Evolutionary conservation across 495 filamentous ascomycete genomes (phyloP), one percentile per base, ranked within the genome.

Genomic region (Neurospora sp.): DNA sequence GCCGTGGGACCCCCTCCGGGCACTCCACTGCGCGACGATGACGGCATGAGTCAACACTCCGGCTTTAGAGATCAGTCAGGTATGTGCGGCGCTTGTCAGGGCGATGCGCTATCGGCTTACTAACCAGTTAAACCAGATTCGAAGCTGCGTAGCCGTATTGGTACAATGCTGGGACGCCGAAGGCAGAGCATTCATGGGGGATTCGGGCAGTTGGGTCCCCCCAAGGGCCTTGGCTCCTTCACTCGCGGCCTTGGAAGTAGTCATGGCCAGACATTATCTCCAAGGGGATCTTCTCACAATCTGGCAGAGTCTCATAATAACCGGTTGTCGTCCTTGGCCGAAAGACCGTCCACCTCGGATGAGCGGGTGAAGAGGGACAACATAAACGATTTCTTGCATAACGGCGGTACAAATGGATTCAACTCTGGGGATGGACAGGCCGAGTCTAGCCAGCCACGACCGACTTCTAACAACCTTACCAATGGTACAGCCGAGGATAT

Each of bases 101-200:
- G 31, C 0, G 16, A 70, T 44, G 69, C 9, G 39, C 16, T 18
- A 47, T 39, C 8, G n/a, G 14, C 16, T 8, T 37, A 42, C 53
- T 65, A 65, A 65, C 27, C 31, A 47, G 18, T 10, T 35, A 7
- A 65, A 65, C 12, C 70, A 80, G 86, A 87, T 75, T 85, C 85
- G 77, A 81, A 83, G 70, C 71, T 85, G 82, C 83, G 93, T 14
- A 89, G 90, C 76, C 87, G 91, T 70, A 85, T 95, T 45, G 92
- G 92, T 8, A 95, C 92, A n/a, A 92, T 95, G 79, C 88, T 95
- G 76, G 89, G 89, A 59, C 83, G 91, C 14, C 83, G 91, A 74
- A 85, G 87, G 41, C 86, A 89, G 77, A 89, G 87, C 76, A 80
- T 88, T 42, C 86, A 87, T 68, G 86, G 83, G 12, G 84, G 84